These are phyloP conservation scores for Dryas integrifolia DNA, from an alignment of 331 rosid genomes.

Conservation along the genomic window DNA sequence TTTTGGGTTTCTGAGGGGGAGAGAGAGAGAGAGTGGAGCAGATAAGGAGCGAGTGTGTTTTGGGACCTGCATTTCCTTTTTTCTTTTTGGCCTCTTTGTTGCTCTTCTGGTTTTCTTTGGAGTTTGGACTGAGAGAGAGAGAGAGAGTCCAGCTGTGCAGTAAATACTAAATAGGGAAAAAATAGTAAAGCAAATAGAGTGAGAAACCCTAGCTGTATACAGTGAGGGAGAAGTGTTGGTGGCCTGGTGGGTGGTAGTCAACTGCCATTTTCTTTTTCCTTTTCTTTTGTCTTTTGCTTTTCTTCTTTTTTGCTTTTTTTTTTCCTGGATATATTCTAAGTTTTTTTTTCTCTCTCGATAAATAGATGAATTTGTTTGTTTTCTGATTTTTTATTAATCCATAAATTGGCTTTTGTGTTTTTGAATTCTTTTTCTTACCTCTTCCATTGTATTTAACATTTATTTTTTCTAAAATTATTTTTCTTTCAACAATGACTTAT, in stretches of 20 bases:
- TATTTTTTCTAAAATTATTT: background rate
- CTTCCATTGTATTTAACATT: background rate
- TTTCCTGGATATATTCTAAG: background rate
- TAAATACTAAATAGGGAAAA: background rate
- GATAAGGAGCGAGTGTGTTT: background rate
- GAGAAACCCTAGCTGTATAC: constrained; percentile 38
- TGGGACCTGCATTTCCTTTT: constrained; percentile 17
- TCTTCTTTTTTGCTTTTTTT: background rate
- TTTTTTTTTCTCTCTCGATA: background rate
- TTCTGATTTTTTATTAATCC: background rate
- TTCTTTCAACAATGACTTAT: background rate
- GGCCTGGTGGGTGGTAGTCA: constrained; percentile 23
- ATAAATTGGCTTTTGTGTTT: background rate
- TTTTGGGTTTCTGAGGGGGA: constrained; percentile 16
- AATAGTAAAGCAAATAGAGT: background rate
- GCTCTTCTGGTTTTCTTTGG: constrained; percentile 11
- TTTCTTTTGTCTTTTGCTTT: background rate
- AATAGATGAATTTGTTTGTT: background rate
- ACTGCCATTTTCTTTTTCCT: constrained; percentile 14
- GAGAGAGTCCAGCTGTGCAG: constrained; percentile 36
- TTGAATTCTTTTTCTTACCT: background rate
- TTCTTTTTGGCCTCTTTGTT: constrained; percentile 13
- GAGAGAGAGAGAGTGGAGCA: background rate
- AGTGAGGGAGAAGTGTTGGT: constrained; percentile 2
- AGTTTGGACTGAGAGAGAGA: background rate